A percentile compares a stretch with the other conserved stretches of the same genome.
phyloP scores from a whole-genome alignment of 306 rosid genomes.

The Quercus variabilis region DNA sequence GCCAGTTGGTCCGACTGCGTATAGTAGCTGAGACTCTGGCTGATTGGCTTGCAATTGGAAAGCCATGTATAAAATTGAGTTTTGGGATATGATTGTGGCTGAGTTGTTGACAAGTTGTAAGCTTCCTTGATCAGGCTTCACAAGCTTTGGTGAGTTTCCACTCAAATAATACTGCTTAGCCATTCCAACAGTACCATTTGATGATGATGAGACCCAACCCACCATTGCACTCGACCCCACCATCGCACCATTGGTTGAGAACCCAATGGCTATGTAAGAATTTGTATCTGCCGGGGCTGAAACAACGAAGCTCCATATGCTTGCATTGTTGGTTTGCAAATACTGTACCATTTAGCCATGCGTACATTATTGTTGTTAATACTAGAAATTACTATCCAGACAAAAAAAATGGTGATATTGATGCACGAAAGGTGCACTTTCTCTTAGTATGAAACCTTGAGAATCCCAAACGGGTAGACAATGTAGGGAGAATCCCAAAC shows the following conservation, averaged over 20 bases:
- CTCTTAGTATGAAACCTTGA: constrained; percentile 62
- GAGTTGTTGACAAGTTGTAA: constrained; percentile 37
- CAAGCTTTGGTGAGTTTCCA: constrained; percentile 46
- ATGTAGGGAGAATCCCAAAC: constrained; percentile 61
- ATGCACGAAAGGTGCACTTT: constrained; percentile 33
- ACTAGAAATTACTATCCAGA: background rate
- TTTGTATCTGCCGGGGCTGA: constrained; percentile 50
- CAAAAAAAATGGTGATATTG: background rate
- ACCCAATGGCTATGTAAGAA: constrained; percentile 65
- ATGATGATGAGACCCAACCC: constrained; percentile 58
- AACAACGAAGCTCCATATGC: constrained; percentile 66
- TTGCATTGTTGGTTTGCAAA: constrained; percentile 34
- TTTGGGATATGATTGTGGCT: constrained; percentile 44
- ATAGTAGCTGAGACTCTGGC: constrained; percentile 43
- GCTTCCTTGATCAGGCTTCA: constrained; percentile 50
- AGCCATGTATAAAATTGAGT: constrained; percentile 38
- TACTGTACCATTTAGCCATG: constrained; percentile 41
- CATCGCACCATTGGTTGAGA: constrained; percentile 66
- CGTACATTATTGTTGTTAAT: background rate
- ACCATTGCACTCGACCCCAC: constrained; percentile 77
- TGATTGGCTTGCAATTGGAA: constrained; percentile 48
- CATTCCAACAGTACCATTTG: constrained; percentile 24
- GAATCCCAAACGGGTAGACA: constrained; percentile 64
- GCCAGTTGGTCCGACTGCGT: constrained; percentile 47
- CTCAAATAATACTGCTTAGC: constrained; percentile 51